Conservation (phyloP, 2,329 filamentous ascomycete genomes). For the Trichoderma sp. region DNA sequence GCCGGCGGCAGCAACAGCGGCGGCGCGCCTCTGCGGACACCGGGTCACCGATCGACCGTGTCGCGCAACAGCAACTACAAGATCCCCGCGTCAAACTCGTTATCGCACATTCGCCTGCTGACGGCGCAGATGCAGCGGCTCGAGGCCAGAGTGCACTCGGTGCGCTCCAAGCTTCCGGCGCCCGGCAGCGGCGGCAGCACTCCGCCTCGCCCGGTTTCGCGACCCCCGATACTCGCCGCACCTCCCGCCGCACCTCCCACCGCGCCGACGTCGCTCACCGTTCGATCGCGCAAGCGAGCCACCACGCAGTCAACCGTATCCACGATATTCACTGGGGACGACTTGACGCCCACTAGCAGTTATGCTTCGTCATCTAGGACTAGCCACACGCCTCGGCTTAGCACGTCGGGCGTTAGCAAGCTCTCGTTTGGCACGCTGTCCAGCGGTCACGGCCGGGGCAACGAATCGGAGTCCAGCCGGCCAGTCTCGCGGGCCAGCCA, state of each 20-base stretch:
- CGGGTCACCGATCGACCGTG: slow-evolving; percentile 54
- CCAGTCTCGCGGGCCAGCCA: slow-evolving; percentile 73
- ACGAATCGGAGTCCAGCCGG: slow-evolving; percentile 53
- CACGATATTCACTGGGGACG: slow-evolving; percentile 54
- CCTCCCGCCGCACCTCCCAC: slow-evolving; percentile 40
- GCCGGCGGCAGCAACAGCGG: slow-evolving; percentile 31
- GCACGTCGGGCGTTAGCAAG: slow-evolving; percentile 63
- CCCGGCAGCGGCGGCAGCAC: slow-evolving; percentile 61
- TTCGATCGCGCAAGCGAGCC: slow-evolving; percentile 71
- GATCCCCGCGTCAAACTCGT: slow-evolving; percentile 65
- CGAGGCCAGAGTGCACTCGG: slow-evolving; percentile 89
- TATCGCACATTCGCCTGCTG: slow-evolving; percentile 89
- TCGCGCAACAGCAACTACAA: slow-evolving; percentile 55
- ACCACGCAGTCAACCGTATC: slow-evolving; percentile 59
- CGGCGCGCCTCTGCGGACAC: slow-evolving; percentile 54
- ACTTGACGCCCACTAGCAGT: slow-evolving; percentile 51
- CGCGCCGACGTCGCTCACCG: slow-evolving; percentile 61
- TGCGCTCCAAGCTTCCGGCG: slow-evolving; percentile 85
- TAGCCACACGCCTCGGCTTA: slow-evolving; percentile 61
- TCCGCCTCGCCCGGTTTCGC: slow-evolving; percentile 79
- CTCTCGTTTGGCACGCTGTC: slow-evolving; percentile 66
- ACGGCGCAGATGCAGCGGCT: slow-evolving; percentile 97
- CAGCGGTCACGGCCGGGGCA: slow-evolving; percentile 52
- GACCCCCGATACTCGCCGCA: slow-evolving; percentile 48
- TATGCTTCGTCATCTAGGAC: slow-evolving; percentile 43